Base-by-base conservation (phyloP, 768 basidiomycete species). In the Cantharellus anzutake region DNA sequence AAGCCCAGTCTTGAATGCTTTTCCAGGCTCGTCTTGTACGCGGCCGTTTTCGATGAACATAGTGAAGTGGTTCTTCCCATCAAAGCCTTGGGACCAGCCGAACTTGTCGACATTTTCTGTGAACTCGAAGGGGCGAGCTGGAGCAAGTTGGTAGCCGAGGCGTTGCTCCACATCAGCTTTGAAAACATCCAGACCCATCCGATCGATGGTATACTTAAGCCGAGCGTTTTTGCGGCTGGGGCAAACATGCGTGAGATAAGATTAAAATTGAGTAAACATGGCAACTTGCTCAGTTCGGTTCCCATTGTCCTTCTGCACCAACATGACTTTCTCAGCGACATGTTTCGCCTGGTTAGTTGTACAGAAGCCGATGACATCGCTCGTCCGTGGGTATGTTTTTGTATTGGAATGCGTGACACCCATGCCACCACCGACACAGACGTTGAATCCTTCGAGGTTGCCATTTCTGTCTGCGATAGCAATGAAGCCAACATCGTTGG, bases 391-490 rank as follows among this genome's bases (percentile, higher is more conserved):
- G 69, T 98, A 98, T 0, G 96, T 99, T 76, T 96, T 93, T 76
- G 97, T 98, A 77, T 90, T 94, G 41, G 91, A 91, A 66, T 98
- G 94, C 0, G 96, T 98, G 51, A 97, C 96, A 70, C 96, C 96
- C 96, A 99, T 99, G 56, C 96, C 96, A 65, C 96, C 96, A 60
- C 96, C 96, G 51, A 89, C 75, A 14, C 83, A 72, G 58, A 99
- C 92, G 68, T 99, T 96, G 78, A 96, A 99, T 50, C 96, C 96
- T 58, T 77, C 76, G 20, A 99, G 73, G 63, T 85, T 77, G 57
- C 89, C 88, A 34, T 81, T 70, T 60, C 79, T 73, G 64, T 82
- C 79, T 38, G 88, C 79, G 65, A 98, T 89, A 42, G 92, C 94
- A 64, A 98, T 98, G 76, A 92, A 96, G 4, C 96, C 96, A 11